phyloP scores from a whole-genome alignment of 495 filamentous ascomycete genomes.

The Pyrenula aspistea region DNA sequence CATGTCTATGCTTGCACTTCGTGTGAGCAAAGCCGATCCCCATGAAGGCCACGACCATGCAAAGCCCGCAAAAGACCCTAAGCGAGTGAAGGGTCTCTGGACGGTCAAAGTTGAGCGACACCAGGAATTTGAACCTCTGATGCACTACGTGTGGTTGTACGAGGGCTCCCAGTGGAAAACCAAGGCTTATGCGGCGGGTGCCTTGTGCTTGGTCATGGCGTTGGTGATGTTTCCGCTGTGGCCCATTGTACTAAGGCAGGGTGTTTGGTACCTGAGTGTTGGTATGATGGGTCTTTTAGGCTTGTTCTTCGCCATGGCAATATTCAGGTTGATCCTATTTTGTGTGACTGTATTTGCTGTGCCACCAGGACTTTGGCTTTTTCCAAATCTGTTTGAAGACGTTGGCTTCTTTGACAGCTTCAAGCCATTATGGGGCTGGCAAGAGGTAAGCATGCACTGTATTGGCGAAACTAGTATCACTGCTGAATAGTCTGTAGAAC shows the following conservation, averaged over 20 bases:
- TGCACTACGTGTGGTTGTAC: conserved; percentile 96
- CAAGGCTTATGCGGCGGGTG: conserved; percentile 78
- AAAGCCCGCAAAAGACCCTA: conserved; percentile 55
- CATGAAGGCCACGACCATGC: conserved; percentile 59
- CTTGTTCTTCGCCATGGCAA: conserved; percentile 94
- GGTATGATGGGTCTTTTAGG: conserved; percentile 85
- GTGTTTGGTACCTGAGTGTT: conserved; percentile 97
- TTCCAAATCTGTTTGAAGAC: conserved; percentile 96
- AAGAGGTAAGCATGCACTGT: conserved; percentile 53
- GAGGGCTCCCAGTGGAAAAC: conserved; percentile 88
- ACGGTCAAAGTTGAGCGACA: conserved; percentile 94
- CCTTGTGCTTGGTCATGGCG: conserved; percentile 68
- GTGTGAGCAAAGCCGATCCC: conserved; percentile 75
- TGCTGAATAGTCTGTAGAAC: conserved; percentile 8
- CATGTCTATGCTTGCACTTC: conserved; percentile 85
- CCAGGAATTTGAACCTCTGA: conserved; percentile 79
- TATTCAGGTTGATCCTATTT: conserved; percentile 94
- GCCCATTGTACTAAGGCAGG: conserved; percentile 80
- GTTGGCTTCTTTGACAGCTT: conserved; percentile 98
- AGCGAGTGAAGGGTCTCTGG: conserved; percentile 92
- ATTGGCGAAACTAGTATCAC: conserved; percentile 1
- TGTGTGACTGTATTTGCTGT: conserved; percentile 75
- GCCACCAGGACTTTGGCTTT: conserved; percentile 89
- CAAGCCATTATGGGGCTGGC: conserved; percentile 94
- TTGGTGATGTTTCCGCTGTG: conserved; percentile 94